A percentile compares a stretch with the other conserved stretches of the same genome.
phyloP scores from a whole-genome alignment of 177 flowering plant genomes.

The Vitis hybrid region DNA sequence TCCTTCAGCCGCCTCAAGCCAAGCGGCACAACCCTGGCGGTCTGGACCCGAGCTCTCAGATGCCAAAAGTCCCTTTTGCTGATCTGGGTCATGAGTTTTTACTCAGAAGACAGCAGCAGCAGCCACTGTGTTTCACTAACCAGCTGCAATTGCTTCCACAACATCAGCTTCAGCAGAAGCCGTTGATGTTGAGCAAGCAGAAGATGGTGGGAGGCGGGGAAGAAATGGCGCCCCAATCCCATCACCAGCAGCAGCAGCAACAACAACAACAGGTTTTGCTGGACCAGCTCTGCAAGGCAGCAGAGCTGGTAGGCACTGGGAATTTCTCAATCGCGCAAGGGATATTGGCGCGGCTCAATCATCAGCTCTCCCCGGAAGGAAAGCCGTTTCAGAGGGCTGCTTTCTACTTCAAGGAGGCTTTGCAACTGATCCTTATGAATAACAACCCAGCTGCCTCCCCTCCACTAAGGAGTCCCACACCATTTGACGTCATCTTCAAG shows the following conservation, averaged over 20 bases:
- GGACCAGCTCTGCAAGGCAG: conserved; percentile 69
- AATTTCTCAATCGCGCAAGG: conserved; percentile 61
- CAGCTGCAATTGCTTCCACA: conserved; percentile 36
- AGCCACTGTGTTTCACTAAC: conserved; percentile 28
- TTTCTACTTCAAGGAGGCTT: conserved; percentile 50
- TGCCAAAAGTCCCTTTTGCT: conserved; percentile 12
- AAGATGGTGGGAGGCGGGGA: conserved; percentile 23
- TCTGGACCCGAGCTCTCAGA: conserved; percentile 5
- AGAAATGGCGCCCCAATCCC: conserved; percentile 23
- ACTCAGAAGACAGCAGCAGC: conserved; percentile 22
- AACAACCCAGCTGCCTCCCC: conserved; percentile 23
- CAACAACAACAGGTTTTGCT: conserved; percentile 40
- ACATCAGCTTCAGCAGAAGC: conserved; percentile 30
- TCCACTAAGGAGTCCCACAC: conserved; percentile 19
- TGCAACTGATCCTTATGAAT: conserved; percentile 31
- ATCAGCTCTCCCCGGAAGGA: conserved; percentile 61
- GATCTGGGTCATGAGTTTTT: conserved; percentile 21
- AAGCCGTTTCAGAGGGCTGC: conserved; percentile 46
- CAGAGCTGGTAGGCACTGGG: conserved; percentile 69
- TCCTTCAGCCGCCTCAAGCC: conserved; percentile 13
- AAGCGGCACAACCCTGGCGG: conserved; percentile 25
- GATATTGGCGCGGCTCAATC: conserved; percentile 99
- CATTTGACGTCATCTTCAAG: conserved; percentile 36
- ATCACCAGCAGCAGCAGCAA: conserved; percentile 34
- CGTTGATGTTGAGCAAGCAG: conserved; percentile 27